Base-by-base conservation (phyloP, 345 rosid species). In the Corymbia maculata region DNA sequence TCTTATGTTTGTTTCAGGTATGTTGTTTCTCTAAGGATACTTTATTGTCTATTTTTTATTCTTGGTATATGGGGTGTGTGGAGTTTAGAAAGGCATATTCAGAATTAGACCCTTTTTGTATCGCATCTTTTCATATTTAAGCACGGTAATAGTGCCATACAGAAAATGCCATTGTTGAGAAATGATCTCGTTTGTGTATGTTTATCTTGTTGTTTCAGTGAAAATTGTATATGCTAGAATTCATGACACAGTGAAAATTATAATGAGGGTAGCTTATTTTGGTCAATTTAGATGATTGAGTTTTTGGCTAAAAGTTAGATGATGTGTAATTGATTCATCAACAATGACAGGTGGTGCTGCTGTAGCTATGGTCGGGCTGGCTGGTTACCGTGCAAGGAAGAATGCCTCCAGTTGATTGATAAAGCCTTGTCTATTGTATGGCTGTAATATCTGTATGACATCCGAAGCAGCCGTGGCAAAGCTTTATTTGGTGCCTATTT, bases 1-100 rank as follows among this genome's bases (percentile, higher is more conserved):
- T 88, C 98, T 98, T 55, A 97, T 98, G 99, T 86, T 92, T 90
- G 98, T 95, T 88, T 98, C 99, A 90, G 98, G 99, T 96, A 89
- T 85, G 92, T 89, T 89, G 21, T 22, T 22, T 45, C 66, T 52
- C 68, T 47, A 32, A 9, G 28, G 8, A 86, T 75, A 19, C 50
- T 30, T 55, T 30, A 51, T 57, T 89, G 52, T 45, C 52, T 47
- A 47, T 84, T 44, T 17, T 6, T 66, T 70, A 51, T 89, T 30
- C 47, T 87, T 47, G 57, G 28, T 59, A 24, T 59, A 26, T 59
- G 66, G 66, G 14, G 14, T 24, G 66, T 24, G 64, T 57, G 64
- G n/a, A 57, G n/a, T 57, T 19, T 53, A 53, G 64, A 10, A 24
- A 13, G 66, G n/a, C 66, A 59, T 59, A 59, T 2, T 59, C 66